Percentiles rank a stretch among this genome's conserved stretches.
Conservation (phyloP, 805 yeast genomes). For the Metschnikowia dekortorum region DNA sequence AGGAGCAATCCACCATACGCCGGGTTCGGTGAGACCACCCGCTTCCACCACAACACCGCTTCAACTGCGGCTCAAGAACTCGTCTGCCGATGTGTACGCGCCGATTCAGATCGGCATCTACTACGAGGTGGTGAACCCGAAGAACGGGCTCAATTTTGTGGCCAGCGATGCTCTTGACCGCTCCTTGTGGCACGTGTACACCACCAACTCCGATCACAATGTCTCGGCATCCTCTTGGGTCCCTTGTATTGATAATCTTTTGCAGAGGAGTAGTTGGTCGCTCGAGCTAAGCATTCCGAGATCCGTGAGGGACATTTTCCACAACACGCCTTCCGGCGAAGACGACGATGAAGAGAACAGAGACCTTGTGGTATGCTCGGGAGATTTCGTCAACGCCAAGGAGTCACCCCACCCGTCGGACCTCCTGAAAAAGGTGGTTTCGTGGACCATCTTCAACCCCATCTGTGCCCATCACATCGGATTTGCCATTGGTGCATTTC, state of each 20-base stretch:
- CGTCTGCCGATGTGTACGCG: conserved; percentile 46
- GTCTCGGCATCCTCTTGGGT: conserved; percentile 94
- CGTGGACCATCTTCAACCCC: conserved; percentile 74
- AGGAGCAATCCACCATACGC: conserved; percentile 20
- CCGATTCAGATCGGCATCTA: conserved; percentile 71
- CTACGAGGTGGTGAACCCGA: conserved; percentile 61
- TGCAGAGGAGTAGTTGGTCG: conserved; percentile 92
- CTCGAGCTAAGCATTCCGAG: conserved; percentile 81
- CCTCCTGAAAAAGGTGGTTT: conserved; percentile 64
- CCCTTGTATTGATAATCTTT: conserved; percentile 86
- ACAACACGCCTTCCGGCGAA: background rate
- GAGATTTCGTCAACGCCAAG: conserved; percentile 61
- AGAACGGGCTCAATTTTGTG: conserved; percentile 71
- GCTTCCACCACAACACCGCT: conserved; percentile 25
- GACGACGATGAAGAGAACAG: conserved; percentile 42
- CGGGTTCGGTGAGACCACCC: background rate
- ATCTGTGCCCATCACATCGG: conserved; percentile 93
- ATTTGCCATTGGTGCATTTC: conserved; percentile 90
- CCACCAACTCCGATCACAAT: conserved; percentile 72
- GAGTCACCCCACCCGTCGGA: conserved; percentile 77
- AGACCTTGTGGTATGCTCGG: conserved; percentile 64
- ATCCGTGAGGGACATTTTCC: conserved; percentile 60
- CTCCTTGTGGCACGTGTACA: conserved; percentile 77
- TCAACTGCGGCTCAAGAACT: conserved; percentile 30
- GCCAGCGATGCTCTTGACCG: conserved; percentile 51